Evolutionary conservation across 805 yeast genomes (phyloP).

Genomic region (Zygosaccharomyces gambellarensis): DNA sequence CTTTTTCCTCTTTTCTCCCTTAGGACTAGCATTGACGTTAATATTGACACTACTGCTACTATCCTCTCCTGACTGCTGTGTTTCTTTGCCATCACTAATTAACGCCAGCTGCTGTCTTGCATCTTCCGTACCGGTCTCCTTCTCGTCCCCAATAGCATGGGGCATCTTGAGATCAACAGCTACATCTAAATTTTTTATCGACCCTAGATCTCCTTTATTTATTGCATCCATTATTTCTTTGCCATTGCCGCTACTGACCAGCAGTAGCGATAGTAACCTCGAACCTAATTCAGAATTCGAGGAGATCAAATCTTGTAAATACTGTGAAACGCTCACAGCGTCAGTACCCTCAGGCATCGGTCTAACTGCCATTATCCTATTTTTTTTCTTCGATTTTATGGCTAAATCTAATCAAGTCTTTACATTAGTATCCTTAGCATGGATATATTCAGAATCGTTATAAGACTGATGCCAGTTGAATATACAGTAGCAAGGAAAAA

Average conservation of each 20-base stretch:
- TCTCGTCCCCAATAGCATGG: background rate
- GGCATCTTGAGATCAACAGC: constrained; percentile 9
- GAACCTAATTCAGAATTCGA: constrained; percentile 31
- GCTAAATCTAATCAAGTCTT: too few species aligned
- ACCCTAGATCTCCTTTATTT: constrained; percentile 18
- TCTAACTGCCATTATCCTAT: background rate
- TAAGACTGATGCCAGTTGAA: too few species aligned
- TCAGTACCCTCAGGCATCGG: background rate
- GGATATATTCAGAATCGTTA: too few species aligned
- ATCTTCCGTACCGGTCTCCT: background rate
- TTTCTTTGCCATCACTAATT: background rate
- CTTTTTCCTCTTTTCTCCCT: constrained; percentile 62
- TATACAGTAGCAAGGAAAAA: too few species aligned
- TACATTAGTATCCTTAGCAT: too few species aligned
- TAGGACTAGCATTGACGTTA: background rate
- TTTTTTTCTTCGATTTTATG: too few species aligned
- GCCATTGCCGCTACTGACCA: constrained; percentile 30
- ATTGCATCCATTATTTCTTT: constrained; percentile 29
- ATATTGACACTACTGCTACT: background rate
- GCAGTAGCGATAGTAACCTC: constrained; percentile 27
- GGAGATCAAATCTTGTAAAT: constrained; percentile 22
- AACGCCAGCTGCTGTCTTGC: background rate
- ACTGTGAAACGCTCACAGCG: constrained; percentile 10
- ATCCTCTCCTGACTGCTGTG: background rate
- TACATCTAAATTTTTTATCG: constrained; percentile 9